Base-by-base conservation (phyloP, 2,329 filamentous ascomycete species). In the Intubia oerlemansii region DNA sequence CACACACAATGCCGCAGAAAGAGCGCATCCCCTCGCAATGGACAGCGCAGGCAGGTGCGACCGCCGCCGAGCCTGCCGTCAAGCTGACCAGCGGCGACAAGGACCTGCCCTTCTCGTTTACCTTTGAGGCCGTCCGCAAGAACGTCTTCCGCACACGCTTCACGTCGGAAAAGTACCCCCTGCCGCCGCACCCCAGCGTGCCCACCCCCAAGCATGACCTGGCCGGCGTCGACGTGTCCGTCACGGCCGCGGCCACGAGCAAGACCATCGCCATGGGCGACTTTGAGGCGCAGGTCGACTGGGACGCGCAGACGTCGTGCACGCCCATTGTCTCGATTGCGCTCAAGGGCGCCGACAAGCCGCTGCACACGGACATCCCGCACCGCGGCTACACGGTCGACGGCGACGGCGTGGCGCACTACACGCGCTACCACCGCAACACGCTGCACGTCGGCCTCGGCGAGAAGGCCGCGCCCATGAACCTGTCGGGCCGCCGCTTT, bases 401-500 rank as follows among this genome's bases (percentile, higher is more conserved):
- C 39, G 57, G 57, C 3, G 44, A 48, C 0, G 68, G 68, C 5
- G 47, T 71, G 25, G 57, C 64, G 1, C 65, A 71, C 41, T 73
- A 73, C 39, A 64, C 59, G 0, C 44, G 50, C n/a, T 66, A 70
- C 44, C 60, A 66, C 35, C 49, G 57, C 16, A 51, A 58, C 15
- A 64, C 57, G 3, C 51, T 80, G 0, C 69, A 80, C 38, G 62
- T 77, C 12, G 74, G 75, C 1, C 53, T 80, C 1, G 75, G 74
- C 5, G 74, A 80, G 44, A 79, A 79, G 43, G 57, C 68, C 5
- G 73, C 71, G 0, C 74, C 74, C 0, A 77, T 80, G 69, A 66
- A 80, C 40, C 54, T 81, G 1, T 68, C 61, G 0, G 70, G 68
- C 18, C 59, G 74, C 1, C 56, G 63, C 16, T 80, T 79, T 43